Base-by-base conservation (phyloP, 148 eudicot species). In the Rheum nobile region DNA sequence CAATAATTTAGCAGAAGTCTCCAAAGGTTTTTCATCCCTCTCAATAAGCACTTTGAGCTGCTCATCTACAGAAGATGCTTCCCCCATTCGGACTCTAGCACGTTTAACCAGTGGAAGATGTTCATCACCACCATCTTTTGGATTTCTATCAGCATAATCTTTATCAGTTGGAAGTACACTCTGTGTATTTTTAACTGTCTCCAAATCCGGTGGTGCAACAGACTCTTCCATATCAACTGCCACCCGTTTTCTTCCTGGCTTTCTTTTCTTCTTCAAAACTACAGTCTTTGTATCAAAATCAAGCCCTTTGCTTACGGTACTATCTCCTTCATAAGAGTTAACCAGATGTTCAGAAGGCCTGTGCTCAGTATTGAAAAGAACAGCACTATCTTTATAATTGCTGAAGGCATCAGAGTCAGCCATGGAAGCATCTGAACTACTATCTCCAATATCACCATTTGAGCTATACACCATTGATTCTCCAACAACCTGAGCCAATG, bases 51-150 rank as follows among this genome's bases (percentile, higher is more conserved):
- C 38, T 74, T 80, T 86, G 79, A 71, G 79, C 77, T 79, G 78
- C 84, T 84, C 91, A 59, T 73, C 82, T 10, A 24, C 75, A 17
- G 86, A 77, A 46, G 82, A 81, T 67, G 82, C 67, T 80, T 88
- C 86, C 11, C 93, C 97, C 99, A 91, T 91, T 75, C 99, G 89
- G 70, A 91, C 94, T 81, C 99, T 88, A 24, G 99, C 99, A 63
- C 99, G 87, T 74, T 95, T 95, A 43, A 87, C 92, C 39, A 95
- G 81, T 6, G 99, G 99, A 38, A 95, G 80, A 78, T 95, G 99
- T 83, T 95, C 91, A 71, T 95, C 99, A 77, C 97, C 94, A 78
- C 88, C 89, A 74, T 90, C 93, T 84, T 88, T 88, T 1, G 83
- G 72, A 76, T 67, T 74, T 71, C 13, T 78, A 43, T 77, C 89